Evolutionary conservation across 2,329 filamentous ascomycete genomes (phyloP), one percentile per base, ranked within the genome.

Genomic region (Sarocladium brachiariae): DNA sequence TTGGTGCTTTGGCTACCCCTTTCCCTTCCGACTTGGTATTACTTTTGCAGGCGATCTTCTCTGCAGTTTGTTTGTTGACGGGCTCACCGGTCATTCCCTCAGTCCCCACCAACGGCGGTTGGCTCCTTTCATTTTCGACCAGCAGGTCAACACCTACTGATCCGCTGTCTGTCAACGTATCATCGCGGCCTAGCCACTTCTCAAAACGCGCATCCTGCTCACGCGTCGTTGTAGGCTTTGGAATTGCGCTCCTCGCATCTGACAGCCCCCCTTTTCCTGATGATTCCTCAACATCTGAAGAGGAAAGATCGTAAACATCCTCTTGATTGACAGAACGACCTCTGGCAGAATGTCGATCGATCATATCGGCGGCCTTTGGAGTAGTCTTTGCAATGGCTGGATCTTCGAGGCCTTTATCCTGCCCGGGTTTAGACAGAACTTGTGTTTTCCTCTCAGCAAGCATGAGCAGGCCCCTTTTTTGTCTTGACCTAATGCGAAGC

Each of bases 381-480:
- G 4, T n/a, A 8, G 33, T 27, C 39, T n/a, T n/a, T 25, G 13
- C 23, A n/a, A 8, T n/a, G 14, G 21, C 39, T 8, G 6, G 14
- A 25, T 9, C 5, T n/a, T 30, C 13, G 13, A 7, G 31, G 16
- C 5, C 18, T 11, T 4, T 19, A 18, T 9, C 18, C 16, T n/a
- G 9, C 9, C 11, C 5, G 11, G 23, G n/a, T 16, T 30, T 25
- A 4, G 24, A 3, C 23, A 30, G 11, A 30, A 18, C 48, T 47
- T 4, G n/a, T 16, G 24, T 16, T 23, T 58, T 55, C 50, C 60
- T 65, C 49, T 74, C 70, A 1, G 70, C 65, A 4, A 76, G 49
- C 61, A 78, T 66, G 38, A 78, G 57, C 7, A 80, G 57, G 2
- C 76, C 75, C 49, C 74, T 68, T 52, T 70, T 73, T 52, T 71